Evolutionary conservation across 441 rosid species (phyloP).

Genomic region (Biscutella auriculata): DNA sequence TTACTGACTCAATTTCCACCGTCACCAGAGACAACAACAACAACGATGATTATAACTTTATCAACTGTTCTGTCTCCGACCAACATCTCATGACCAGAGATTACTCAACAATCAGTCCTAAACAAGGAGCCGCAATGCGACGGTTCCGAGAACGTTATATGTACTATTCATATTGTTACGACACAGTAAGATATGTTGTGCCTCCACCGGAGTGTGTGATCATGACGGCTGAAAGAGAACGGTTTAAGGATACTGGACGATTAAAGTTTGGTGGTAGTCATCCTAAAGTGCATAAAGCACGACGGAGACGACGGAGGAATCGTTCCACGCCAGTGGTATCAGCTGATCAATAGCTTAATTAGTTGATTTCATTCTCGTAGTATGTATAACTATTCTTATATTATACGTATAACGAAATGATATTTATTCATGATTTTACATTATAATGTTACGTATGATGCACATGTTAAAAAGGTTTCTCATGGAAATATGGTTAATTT

Average conservation of each 20-base stretch:
- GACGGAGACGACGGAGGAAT: slow-evolving; percentile 9
- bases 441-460: no score
- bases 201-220: slow-evolving; percentile 63
- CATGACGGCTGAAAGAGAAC: slow-evolving; percentile 29
- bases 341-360: slow-evolving; percentile 14
- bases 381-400: not conserved
- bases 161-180: slow-evolving; percentile 87
- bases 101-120: slow-evolving; percentile 27
- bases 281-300: not conserved
- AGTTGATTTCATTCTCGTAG: not conserved
- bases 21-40: not conserved
- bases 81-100: slow-evolving; percentile 28
- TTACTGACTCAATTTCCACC: slow-evolving; percentile 38
- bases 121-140: slow-evolving; percentile 42
- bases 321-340: slow-evolving; percentile 5
- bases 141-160: slow-evolving; percentile 52
- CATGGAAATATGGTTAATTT: no score
- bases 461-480: no score
- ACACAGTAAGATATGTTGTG: slow-evolving; percentile 40
- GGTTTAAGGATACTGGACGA: slow-evolving; percentile 57
- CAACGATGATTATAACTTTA: slow-evolving; percentile 8
- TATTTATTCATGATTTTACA: not conserved
- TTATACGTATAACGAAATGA: not conserved
- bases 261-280: slow-evolving; percentile 61
- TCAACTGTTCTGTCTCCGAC: slow-evolving; percentile 22